Evolutionary conservation across 78 protist species (phyloP), one percentile per base, ranked within the genome.

Genomic region (Reticulomyxa filosa): DNA sequence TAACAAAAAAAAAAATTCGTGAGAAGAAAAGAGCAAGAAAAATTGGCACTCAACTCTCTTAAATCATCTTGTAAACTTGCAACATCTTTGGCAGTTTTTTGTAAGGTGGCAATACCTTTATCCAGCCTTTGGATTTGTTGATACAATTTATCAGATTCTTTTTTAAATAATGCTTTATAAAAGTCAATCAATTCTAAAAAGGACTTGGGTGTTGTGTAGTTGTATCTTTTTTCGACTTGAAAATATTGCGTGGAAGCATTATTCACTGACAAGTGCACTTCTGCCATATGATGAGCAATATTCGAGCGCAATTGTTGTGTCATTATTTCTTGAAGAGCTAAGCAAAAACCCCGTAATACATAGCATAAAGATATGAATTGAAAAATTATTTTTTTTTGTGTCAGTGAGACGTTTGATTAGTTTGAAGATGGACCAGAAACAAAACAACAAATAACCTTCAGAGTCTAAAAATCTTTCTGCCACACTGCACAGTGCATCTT

Each of bases 131-230:
- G 37, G 66, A 76, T 62, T 42, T 32, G 0, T 20, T 3, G 32
- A 4, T 10, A 25, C 8, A 63, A 48, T 7, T 62, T 22, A 5
- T 1, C n/a, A 10, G 69, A 66, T 52, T 74, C 62, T 37, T 64
- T 2, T 42, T 1, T 38, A 8, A 82, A 48, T 64, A 79, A 25
- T 1, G 3, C 3, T 69, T 71, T 73, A 82, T 80, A 86, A 35
- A 82, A 71, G n/a, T 25, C 51, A 61, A 82, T 80, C 23, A 74
- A 73, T 70, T 82, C 92, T 11, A 86, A 75, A 78, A 70, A 86
- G 3, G 67, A 29, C 66, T 86, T 86, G 8, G 92, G 92, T 17
- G 92, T 86, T 35, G 85, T 82, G 75, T 82, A 82, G 55, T 51
- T 72, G 62, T 79, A 6, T 5, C 84, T 52, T 1, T 69, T 34